Percentiles rank a stretch among this genome's conserved stretches.
phyloP scores from a whole-genome alignment of 2,329 filamentous ascomycete genomes.

The Pyricularia sp. region DNA sequence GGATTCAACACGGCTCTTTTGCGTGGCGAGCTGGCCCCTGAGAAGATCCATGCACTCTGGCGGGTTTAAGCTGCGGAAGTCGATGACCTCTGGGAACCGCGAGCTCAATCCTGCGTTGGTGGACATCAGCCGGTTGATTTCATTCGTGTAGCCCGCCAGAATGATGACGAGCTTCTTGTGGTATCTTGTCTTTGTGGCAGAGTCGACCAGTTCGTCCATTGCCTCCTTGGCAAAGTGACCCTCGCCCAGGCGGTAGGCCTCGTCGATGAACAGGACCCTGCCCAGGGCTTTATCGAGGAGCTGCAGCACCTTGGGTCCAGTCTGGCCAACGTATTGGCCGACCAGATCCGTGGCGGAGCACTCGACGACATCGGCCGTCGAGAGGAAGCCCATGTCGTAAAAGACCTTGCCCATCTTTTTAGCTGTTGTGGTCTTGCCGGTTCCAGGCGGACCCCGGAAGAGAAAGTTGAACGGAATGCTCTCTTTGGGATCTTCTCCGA shows the following conservation, averaged over 20 bases:
- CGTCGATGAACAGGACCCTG: conserved; percentile 61
- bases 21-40: conserved; percentile 17
- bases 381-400: conserved; percentile 64
- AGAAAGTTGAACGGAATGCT: conserved; percentile 59
- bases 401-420: conserved; percentile 67
- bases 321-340: conserved; percentile 60
- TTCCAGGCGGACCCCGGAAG: conserved; percentile 55
- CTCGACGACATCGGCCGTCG: conserved; percentile 50
- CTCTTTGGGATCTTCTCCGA: conserved; percentile 45
- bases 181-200: conserved; percentile 45
- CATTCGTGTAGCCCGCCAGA: conserved; percentile 57
- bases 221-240: conserved; percentile 49
- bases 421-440: conserved; percentile 65
- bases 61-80: conserved; percentile 39
- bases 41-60: conserved; percentile 36
- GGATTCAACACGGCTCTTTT: not conserved
- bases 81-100: conserved; percentile 52
- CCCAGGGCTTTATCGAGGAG: conserved; percentile 54
- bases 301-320: conserved; percentile 54
- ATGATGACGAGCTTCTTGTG: conserved; percentile 54
- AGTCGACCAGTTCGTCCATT: conserved; percentile 43
- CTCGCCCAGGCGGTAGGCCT: conserved; percentile 56
- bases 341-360: conserved; percentile 61
- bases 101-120: conserved; percentile 55
- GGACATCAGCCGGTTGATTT: conserved; percentile 54